phyloP scores from a whole-genome alignment of 1,284 basidiomycete genomes.

The Leccinum glutinopallens region DNA sequence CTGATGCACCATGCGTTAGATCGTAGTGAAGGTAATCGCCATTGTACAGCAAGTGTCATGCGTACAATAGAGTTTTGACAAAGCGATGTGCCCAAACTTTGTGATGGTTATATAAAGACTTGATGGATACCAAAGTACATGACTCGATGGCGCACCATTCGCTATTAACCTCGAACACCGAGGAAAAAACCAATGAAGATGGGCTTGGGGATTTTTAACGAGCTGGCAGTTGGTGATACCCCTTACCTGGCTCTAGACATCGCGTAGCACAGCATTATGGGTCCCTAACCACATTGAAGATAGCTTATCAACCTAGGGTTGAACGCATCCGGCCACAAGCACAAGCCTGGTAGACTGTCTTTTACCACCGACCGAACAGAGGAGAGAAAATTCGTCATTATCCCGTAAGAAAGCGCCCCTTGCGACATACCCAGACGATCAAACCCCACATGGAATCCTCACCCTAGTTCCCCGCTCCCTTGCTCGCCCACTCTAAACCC shows the following conservation, averaged over 20 bases:
- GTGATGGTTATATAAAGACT: neutral
- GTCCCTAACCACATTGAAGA: neutral
- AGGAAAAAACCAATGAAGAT: neutral
- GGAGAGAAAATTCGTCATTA: neutral
- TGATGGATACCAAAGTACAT: neutral
- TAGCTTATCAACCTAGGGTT: neutral
- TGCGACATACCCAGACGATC: slow-evolving; percentile 20
- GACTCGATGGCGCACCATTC: neutral
- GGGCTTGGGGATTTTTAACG: neutral
- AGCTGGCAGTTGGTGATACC: neutral
- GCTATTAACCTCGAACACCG: neutral
- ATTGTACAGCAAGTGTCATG: neutral
- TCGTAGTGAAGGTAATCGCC: neutral
- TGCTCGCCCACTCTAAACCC: neutral
- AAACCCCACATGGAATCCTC: slow-evolving; percentile 7
- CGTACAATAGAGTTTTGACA: neutral
- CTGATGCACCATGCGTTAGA: neutral
- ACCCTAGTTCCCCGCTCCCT: neutral
- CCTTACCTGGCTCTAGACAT: neutral
- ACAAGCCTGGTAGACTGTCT: neutral
- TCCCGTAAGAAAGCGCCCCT: slow-evolving; percentile 13
- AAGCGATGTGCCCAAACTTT: neutral
- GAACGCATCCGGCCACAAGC: neutral
- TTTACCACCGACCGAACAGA: slow-evolving; percentile 4
- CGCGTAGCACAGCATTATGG: neutral